A percentile compares a stretch with the other conserved stretches of the same genome.
Evolutionary conservation across 768 basidiomycete species (phyloP).

Genomic region (Russula olivacea): DNA sequence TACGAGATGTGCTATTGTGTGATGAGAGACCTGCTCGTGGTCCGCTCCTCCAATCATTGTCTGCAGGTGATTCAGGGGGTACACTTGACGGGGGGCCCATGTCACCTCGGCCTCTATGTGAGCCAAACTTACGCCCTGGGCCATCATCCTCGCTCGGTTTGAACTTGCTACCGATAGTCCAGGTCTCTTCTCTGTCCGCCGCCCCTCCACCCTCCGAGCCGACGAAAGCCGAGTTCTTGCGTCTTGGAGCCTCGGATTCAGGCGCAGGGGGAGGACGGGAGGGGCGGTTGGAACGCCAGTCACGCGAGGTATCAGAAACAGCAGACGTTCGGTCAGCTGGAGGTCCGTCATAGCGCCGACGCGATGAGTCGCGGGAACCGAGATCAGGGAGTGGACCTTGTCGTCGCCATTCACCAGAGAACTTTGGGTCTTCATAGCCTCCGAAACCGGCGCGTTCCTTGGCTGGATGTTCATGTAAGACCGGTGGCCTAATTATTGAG

Average conservation of each 20-base stretch:
- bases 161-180: slow-evolving; percentile 73
- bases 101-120: slow-evolving; percentile 45
- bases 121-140: slow-evolving; percentile 19
- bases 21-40: slow-evolving; percentile 35
- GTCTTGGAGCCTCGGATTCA: slow-evolving; percentile 45
- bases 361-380: slow-evolving; percentile 55
- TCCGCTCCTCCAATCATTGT: slow-evolving; percentile 66
- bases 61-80: slow-evolving; percentile 38
- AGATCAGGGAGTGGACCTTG: slow-evolving; percentile 77
- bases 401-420: slow-evolving; percentile 79
- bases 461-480: slow-evolving; percentile 40
- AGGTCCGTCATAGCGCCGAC: slow-evolving; percentile 61
- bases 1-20: slow-evolving; percentile 57
- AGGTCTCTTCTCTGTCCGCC: slow-evolving; percentile 76
- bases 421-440: slow-evolving; percentile 63
- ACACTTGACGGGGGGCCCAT: slow-evolving; percentile 46
- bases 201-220: slow-evolving; percentile 39
- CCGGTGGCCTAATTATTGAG: neutral
- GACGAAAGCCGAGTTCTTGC: slow-evolving; percentile 52
- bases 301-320: slow-evolving; percentile 53
- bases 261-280: slow-evolving; percentile 30
- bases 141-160: slow-evolving; percentile 44
- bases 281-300: slow-evolving; percentile 65
- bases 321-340: slow-evolving; percentile 41
- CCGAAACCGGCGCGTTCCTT: slow-evolving; percentile 68